Conservation (phyloP, 2,329 filamentous ascomycete species). For the Hypoxylon sp. region DNA sequence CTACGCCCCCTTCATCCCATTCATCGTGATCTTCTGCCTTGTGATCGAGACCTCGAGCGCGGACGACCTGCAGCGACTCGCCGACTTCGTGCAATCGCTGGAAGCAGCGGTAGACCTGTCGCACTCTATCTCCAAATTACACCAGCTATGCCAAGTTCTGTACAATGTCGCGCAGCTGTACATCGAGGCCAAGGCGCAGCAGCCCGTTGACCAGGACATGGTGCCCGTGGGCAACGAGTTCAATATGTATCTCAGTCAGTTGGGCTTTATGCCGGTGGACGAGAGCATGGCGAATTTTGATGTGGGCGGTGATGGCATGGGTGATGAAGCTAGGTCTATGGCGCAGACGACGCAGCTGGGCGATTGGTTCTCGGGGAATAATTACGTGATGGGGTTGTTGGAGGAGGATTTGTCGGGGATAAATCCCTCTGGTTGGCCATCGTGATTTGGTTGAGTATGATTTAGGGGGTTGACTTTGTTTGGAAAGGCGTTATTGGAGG, state of each 20-base stretch:
- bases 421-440: constrained; percentile 48
- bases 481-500: constrained; percentile 6
- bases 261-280: constrained; percentile 55
- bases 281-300: constrained; percentile 35
- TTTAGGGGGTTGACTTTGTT: background rate
- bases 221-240: constrained; percentile 53
- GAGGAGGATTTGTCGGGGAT: constrained; percentile 55
- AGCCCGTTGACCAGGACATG: constrained; percentile 45
- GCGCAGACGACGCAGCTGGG: constrained; percentile 53
- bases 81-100: constrained; percentile 66
- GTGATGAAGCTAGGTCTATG: constrained; percentile 39
- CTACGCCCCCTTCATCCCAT: constrained; percentile 67
- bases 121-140: constrained; percentile 67
- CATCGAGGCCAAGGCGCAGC: constrained; percentile 66
- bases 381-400: constrained; percentile 54
- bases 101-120: constrained; percentile 62
- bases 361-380: constrained; percentile 56
- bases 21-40: constrained; percentile 67
- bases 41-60: constrained; percentile 62
- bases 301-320: constrained; percentile 17
- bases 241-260: constrained; percentile 54
- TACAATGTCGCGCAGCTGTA: constrained; percentile 72
- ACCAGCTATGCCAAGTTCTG: constrained; percentile 71
- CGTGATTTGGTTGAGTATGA: constrained; percentile 24
- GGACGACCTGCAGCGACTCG: constrained; percentile 63